Conservation (phyloP, 164 flowering plant genomes). For the Umbellularia californica region DNA sequence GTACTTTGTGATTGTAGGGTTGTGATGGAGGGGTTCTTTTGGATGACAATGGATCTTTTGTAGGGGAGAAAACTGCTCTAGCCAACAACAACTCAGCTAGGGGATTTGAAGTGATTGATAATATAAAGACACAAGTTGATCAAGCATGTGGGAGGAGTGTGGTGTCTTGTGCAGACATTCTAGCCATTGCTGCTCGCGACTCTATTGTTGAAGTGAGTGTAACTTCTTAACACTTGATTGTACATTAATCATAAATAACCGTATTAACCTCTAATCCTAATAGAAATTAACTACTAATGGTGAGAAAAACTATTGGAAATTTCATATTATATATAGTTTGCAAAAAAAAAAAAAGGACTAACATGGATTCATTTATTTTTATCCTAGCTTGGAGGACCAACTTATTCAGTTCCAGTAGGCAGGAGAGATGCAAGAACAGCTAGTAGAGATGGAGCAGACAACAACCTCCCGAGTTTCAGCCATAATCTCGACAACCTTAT, state of each 20-base stretch:
- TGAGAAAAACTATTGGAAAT: background rate
- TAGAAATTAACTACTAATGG: no score
- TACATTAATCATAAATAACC: background rate
- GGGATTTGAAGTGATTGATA: slow-evolving; percentile 19
- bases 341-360: background rate
- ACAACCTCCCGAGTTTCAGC: slow-evolving; percentile 24
- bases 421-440: slow-evolving; percentile 46
- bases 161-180: slow-evolving; percentile 32
- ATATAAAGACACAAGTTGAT: slow-evolving; percentile 22
- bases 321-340: no score
- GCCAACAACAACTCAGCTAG: slow-evolving; percentile 14
- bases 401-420: slow-evolving; percentile 35
- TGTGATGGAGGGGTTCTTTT: slow-evolving; percentile 22
- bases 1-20: slow-evolving; percentile 12
- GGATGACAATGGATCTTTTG: slow-evolving; percentile 11
- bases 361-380: background rate
- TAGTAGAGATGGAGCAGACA: slow-evolving; percentile 21
- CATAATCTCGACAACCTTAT: slow-evolving; percentile 18
- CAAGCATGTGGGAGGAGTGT: slow-evolving; percentile 20
- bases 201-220: slow-evolving; percentile 20
- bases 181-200: slow-evolving; percentile 30
- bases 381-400: slow-evolving; percentile 47
- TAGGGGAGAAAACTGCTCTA: slow-evolving; percentile 11
- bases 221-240: background rate
- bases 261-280: background rate